Conservation (phyloP, 2,329 filamentous ascomycete species). For the Thelonectria blattea region DNA sequence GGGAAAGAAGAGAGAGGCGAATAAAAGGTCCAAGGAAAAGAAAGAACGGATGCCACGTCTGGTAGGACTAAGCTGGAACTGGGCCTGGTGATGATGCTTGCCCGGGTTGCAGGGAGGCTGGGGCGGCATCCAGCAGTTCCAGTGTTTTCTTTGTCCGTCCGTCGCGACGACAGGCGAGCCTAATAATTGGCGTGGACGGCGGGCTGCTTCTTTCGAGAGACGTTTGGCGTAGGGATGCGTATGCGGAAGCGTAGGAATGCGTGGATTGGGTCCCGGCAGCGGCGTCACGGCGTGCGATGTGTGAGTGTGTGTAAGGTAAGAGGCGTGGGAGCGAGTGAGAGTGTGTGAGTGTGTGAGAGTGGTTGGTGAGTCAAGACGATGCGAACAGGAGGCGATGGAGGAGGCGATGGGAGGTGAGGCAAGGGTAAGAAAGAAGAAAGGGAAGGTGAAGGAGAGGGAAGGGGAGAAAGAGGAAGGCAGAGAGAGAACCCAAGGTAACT, state of each 20-base stretch:
- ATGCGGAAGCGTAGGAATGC: neutral
- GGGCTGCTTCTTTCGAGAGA: slow-evolving; percentile 8
- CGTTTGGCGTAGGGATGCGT: slow-evolving; percentile 13
- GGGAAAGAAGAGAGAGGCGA: slow-evolving; percentile 22
- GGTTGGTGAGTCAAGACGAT: neutral
- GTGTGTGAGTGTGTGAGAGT: neutral
- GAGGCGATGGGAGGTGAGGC: neutral
- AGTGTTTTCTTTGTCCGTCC: slow-evolving; percentile 32
- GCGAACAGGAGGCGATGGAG: neutral
- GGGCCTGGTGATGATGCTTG: slow-evolving; percentile 33
- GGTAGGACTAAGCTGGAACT: slow-evolving; percentile 32
- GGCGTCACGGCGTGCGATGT: slow-evolving; percentile 12
- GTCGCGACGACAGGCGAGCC: slow-evolving; percentile 7
- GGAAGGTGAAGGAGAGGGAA: no score
- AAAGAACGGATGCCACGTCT: slow-evolving; percentile 38
- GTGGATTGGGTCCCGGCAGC: slow-evolving; percentile 4
- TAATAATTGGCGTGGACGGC: slow-evolving; percentile 17
- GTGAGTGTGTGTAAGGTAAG: slow-evolving; percentile 17
- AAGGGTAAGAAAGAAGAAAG: neutral
- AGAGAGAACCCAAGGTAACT: no score
- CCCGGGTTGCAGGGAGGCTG: slow-evolving; percentile 35
- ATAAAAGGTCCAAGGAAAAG: slow-evolving; percentile 19
- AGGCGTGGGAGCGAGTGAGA: slow-evolving; percentile 4
- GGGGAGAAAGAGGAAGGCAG: no score
- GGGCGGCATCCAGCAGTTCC: slow-evolving; percentile 33